Conservation (phyloP, 306 rosid genomes). For the Acacia melanoxylon region DNA sequence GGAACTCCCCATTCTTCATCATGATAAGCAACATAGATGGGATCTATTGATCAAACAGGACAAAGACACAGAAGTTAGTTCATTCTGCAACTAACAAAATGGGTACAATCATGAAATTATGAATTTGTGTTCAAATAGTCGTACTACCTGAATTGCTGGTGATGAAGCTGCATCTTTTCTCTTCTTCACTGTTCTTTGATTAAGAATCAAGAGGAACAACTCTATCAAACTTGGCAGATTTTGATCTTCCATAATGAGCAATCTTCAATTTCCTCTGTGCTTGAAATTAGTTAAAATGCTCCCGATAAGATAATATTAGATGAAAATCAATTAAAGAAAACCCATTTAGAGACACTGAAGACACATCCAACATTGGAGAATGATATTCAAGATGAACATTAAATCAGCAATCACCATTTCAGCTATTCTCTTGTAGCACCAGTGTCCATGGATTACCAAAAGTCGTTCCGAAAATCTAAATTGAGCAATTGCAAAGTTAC, state of each 20-base stretch:
- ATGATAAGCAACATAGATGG: slow-evolving; percentile 94
- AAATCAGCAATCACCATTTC: slow-evolving; percentile 72
- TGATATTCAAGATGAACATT: slow-evolving; percentile 24
- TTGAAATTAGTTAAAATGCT: too few relatives aligned
- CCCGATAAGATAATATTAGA: too few relatives aligned
- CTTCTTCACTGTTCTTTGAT: slow-evolving; percentile 51
- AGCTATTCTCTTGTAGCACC: slow-evolving; percentile 99
- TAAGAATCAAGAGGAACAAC: slow-evolving; percentile 58
- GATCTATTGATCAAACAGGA: slow-evolving; percentile 53
- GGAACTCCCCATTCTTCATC: slow-evolving; percentile 99
- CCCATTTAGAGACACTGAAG: not conserved
- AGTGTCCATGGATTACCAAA: slow-evolving; percentile 98
- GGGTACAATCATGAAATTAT: not conserved
- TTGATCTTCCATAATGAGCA: slow-evolving; percentile 98
- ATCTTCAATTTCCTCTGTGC: slow-evolving; percentile 91
- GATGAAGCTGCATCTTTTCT: slow-evolving; percentile 90
- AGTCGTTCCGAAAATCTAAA: slow-evolving; percentile 95
- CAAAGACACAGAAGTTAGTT: slow-evolving; percentile 11
- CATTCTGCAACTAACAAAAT: slow-evolving; percentile 1
- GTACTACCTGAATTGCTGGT: slow-evolving; percentile 83
- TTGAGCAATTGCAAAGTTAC: slow-evolving; percentile 93
- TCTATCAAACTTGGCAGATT: slow-evolving; percentile 79
- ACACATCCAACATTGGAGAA: slow-evolving; percentile 2
- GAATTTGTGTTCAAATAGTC: not conserved
- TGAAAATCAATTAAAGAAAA: too few relatives aligned